Base-by-base conservation (phyloP, 352 stramenopile genomes). In the Pythium pyrilobum region DNA sequence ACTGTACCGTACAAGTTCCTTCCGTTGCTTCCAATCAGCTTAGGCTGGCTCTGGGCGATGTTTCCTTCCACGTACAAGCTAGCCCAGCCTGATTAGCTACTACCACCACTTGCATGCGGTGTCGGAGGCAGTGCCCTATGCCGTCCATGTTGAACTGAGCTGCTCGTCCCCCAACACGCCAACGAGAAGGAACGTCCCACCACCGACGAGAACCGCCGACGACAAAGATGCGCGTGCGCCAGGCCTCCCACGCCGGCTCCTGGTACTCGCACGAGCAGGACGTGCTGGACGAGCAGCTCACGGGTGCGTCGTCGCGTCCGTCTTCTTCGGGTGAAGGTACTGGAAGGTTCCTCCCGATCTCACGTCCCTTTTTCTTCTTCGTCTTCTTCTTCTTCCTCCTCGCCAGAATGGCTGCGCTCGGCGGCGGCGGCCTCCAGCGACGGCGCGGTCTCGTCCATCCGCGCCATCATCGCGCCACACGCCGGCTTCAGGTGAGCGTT, bases 391-490 rank as follows among this genome's bases (percentile, higher is more conserved):
- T 1, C 32, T 3, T 13, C 29, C 18, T 42, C 5, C 13, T 39
- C 12, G 12, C 15, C 48, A 91, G 78, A 64, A 3, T 92, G 81
- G 81, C 47, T 95, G 53, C 52, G 21, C 3, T 41, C 62, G 0
- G 77, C 80, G 29, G 61, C 69, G 12, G 69, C 62, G 7, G 62
- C 58, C 21, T 70, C 74, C 47, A 51, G 55, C 32, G 40, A 86
- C 24, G 65, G 69, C 37, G 60, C 67, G 32, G 56, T 72, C 10
- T 52, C 52, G 28, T 71, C 57, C 23, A 70, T 93, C 37, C 72
- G 82, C 33, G 87, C 79, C 13, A 80, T 96, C 46, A 96, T 96
- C 46, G 87, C 76, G 4, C 87, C 87, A 1, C 87, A 96, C 43
- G 87, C 87, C 36, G 87, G 87, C 15, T 96, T 87, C 46, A 68